Evolutionary conservation across 1,139 yeast species (phyloP), one percentile per base, ranked within the genome.

Genomic region (Lodderomyces jiufengensis): DNA sequence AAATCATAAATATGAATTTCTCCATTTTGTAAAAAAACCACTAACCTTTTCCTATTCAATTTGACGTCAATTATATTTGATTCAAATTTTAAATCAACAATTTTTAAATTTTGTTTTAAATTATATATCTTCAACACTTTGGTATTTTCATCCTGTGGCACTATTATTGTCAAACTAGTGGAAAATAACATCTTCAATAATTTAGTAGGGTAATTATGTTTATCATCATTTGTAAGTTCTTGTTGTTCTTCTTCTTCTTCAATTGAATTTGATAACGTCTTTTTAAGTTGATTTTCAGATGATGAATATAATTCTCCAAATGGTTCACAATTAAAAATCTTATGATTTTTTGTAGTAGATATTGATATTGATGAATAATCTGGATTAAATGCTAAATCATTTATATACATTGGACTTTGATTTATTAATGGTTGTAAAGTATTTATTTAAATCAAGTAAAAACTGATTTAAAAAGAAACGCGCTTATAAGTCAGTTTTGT

Each of bases 1-100:
- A 84, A 74, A 53, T 84, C 92, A 52, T 84, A 84, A 18, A 83
- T 68, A 50, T 77, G 80, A 9, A 84, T 74, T 44, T 82, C 84
- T 33, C 82, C 86, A 26, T 57, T 49, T 42, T 77, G 74, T 34
- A 83, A 56, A 10, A 80, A 63, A 14, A 82, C 84, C 32, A 82
- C 67, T 43, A 84, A 57, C 34, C 90, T 55, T 47, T 79, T 80
- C 30, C 88, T 62, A 54, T 83, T 84, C 63, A 84, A 69, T 43
- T 76, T 74, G 13, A 83, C 74, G 31, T 80, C 76, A 24, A 80
- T 55, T 6, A 84, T 76, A 11, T 71, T 65, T 8, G 78, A 72
- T 1, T 86, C 83, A 50, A 84, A 84, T 1, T 82, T 73, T 46
- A 83, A 58, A 48, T 82, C 90, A 54, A 88, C 81, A 9, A 83